Evolutionary conservation across 208 protist genomes (phyloP).

Genomic region (Leishmania braziliensis): DNA sequence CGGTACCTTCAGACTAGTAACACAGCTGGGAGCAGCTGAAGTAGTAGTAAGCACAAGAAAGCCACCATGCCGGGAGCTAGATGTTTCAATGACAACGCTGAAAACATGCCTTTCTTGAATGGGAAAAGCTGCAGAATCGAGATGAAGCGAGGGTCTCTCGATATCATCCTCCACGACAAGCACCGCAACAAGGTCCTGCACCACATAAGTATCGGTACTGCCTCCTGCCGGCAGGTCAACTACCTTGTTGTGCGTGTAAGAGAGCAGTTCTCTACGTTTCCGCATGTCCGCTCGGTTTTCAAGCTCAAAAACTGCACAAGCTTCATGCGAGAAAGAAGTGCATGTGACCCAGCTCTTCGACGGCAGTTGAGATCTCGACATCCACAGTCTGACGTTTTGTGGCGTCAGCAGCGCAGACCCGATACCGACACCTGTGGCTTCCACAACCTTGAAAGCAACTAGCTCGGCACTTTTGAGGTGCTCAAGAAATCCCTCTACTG

Average conservation of each 20-base stretch:
- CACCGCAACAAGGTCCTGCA: background rate
- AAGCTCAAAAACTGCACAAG: conserved; percentile 12
- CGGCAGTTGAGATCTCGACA: conserved; percentile 11
- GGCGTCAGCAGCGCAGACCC: conserved; percentile 8
- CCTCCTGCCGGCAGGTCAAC: background rate
- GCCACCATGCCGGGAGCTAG: background rate
- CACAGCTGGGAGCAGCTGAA: background rate
- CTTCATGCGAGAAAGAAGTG: background rate
- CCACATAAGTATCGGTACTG: background rate
- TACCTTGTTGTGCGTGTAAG: background rate
- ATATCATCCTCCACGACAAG: background rate
- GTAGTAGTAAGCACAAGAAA: conserved; percentile 1
- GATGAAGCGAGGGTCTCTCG: background rate
- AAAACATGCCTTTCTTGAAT: background rate
- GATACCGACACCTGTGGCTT: conserved; percentile 21
- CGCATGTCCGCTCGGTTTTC: background rate
- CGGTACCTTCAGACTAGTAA: conserved; percentile 4
- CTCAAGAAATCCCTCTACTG: background rate
- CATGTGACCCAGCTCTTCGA: conserved; percentile 32
- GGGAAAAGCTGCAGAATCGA: background rate
- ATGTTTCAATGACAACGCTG: conserved; percentile 19
- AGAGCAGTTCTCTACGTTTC: background rate
- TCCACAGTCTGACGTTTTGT: background rate
- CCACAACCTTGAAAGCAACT: conserved; percentile 15
- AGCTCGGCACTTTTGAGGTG: background rate